These are phyloP conservation scores for Phytophthora syringae DNA, from an alignment of 352 stramenopile genomes.

Conservation along the genomic window DNA sequence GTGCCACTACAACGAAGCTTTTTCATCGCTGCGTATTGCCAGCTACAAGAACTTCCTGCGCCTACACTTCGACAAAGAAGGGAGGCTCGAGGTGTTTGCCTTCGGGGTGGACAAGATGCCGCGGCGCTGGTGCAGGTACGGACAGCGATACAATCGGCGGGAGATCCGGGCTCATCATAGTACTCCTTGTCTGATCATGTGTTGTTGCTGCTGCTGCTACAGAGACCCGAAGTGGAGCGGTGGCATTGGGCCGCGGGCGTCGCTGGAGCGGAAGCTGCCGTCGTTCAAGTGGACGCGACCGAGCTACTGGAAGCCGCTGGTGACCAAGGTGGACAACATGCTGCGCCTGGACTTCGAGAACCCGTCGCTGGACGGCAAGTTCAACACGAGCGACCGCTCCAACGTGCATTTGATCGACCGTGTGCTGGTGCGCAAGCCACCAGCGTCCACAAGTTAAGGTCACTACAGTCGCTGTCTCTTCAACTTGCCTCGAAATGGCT, in stretches of 20 bases:
- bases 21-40: slow-evolving; percentile 85
- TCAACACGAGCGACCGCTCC: slow-evolving; percentile 80
- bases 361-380: slow-evolving; percentile 69
- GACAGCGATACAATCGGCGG: slow-evolving; percentile 3
- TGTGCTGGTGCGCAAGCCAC: slow-evolving; percentile 57
- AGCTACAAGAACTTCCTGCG: slow-evolving; percentile 93
- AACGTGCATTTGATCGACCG: slow-evolving; percentile 85
- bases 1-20: slow-evolving; percentile 92
- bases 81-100: slow-evolving; percentile 82
- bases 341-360: slow-evolving; percentile 88
- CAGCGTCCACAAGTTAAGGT: neutral
- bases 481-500: slow-evolving; percentile 1
- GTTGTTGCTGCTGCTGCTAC: slow-evolving; percentile 8
- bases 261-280: slow-evolving; percentile 63
- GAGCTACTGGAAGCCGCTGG: slow-evolving; percentile 86
- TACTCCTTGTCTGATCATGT: neutral
- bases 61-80: slow-evolving; percentile 75
- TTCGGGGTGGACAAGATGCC: slow-evolving; percentile 93
- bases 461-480: slow-evolving; percentile 2
- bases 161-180: neutral
- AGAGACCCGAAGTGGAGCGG: slow-evolving; percentile 85
- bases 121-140: slow-evolving; percentile 82
- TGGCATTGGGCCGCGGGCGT: slow-evolving; percentile 47
- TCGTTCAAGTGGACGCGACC: slow-evolving; percentile 76
- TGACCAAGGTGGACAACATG: slow-evolving; percentile 86